phyloP scores from a whole-genome alignment of 129 eudicot genomes.

The Flaveria trinervia region DNA sequence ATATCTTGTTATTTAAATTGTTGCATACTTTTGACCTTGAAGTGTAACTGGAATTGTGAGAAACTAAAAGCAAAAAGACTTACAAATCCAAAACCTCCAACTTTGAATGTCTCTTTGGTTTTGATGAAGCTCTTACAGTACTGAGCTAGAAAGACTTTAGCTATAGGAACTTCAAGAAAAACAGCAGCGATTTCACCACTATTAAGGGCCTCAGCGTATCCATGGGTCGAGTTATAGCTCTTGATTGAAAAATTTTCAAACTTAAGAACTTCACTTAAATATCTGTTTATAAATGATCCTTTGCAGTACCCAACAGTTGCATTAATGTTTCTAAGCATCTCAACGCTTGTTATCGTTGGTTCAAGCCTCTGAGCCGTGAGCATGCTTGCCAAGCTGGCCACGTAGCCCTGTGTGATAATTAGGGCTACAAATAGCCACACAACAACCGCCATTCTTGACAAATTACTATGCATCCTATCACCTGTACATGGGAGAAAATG shows the following conservation, averaged over 20 bases:
- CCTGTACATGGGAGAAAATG: constrained; percentile 26
- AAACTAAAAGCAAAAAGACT: constrained; percentile 17
- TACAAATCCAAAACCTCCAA: constrained; percentile 67
- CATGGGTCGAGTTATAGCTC: constrained; percentile 29
- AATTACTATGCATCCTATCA: constrained; percentile 45
- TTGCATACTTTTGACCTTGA: background rate
- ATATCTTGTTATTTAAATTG: background rate
- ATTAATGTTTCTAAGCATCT: constrained; percentile 38
- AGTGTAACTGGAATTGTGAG: background rate
- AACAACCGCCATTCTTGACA: constrained; percentile 47
- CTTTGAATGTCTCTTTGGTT: constrained; percentile 47
- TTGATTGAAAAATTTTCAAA: constrained; percentile 22
- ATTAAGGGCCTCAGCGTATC: constrained; percentile 41
- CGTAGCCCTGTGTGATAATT: constrained; percentile 54
- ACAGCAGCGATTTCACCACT: constrained; percentile 44
- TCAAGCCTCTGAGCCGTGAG: constrained; percentile 52
- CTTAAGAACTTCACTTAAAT: constrained; percentile 27
- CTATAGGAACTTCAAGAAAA: constrained; percentile 46
- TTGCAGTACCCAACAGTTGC: constrained; percentile 39
- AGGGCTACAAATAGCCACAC: constrained; percentile 62
- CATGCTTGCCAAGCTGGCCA: constrained; percentile 65
- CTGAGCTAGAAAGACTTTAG: constrained; percentile 55
- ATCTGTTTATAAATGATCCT: constrained; percentile 34
- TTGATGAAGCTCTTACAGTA: constrained; percentile 46
- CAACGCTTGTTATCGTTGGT: constrained; percentile 38